Evolutionary conservation across 225 moss, liverwort and hornwort genomes (phyloP).

Genomic region (Thuidium tamariscinum): DNA sequence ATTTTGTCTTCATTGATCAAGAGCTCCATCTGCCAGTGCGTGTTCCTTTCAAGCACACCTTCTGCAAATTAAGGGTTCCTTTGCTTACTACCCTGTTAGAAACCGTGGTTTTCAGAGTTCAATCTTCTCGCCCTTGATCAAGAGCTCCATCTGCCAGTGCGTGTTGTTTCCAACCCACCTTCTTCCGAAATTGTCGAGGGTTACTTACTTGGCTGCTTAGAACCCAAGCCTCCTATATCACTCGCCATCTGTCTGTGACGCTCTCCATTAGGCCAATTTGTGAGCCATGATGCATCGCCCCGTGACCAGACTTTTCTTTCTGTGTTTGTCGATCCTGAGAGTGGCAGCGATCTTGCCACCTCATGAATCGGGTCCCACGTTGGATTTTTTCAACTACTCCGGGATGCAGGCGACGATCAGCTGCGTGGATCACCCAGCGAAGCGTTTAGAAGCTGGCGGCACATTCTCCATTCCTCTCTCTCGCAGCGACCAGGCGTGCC

Average conservation of each 20-base stretch:
- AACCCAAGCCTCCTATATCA: not conserved
- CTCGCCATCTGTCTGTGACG: not conserved
- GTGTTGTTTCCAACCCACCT: not conserved
- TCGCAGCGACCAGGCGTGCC: slow-evolving; percentile 27
- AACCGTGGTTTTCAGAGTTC: not conserved
- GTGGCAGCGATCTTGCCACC: not conserved
- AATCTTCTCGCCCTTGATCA: not conserved
- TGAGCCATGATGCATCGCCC: not conserved
- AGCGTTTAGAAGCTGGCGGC: slow-evolving; percentile 13
- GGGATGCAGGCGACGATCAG: slow-evolving; percentile 34
- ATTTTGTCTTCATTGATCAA: not conserved
- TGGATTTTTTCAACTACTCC: slow-evolving; percentile 42
- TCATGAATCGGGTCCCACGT: slow-evolving; percentile 5
- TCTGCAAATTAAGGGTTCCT: not conserved
- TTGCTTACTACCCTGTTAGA: not conserved
- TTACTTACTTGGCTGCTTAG: not conserved
- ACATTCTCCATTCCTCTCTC: slow-evolving; percentile 27
- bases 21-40: not conserved
- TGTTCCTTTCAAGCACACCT: not conserved
- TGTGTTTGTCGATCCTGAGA: not conserved
- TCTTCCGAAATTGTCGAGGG: not conserved
- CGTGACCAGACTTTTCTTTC: not conserved
- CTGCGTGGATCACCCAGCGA: slow-evolving; percentile 22
- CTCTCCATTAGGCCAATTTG: not conserved
- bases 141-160: not conserved